These are phyloP conservation scores for Penicillium sp. DNA, from an alignment of 2,329 filamentous ascomycete genomes.

Conservation along the genomic window DNA sequence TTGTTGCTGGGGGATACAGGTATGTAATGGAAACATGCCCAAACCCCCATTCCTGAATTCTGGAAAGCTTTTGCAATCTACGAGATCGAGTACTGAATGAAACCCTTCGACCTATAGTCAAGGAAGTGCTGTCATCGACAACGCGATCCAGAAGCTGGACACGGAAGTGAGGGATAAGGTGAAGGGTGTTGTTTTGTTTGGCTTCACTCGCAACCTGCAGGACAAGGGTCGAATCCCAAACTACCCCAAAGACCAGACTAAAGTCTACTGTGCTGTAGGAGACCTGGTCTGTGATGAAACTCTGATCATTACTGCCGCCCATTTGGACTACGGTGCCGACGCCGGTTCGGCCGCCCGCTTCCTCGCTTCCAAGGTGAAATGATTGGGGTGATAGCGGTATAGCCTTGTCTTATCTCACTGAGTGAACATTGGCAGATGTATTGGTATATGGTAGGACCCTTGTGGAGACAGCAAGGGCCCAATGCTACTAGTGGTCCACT, in stretches of 20 bases:
- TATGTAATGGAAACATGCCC: slow-evolving; percentile 18
- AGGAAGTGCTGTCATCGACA: slow-evolving; percentile 49
- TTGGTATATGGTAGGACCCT: no score
- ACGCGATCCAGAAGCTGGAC: slow-evolving; percentile 39
- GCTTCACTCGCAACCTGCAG: slow-evolving; percentile 45
- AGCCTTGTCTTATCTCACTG: no score
- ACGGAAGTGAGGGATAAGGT: slow-evolving; percentile 23
- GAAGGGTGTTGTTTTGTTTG: slow-evolving; percentile 45
- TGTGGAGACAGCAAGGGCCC: no score
- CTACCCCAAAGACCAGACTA: slow-evolving; percentile 46
- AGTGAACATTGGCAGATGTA: no score
- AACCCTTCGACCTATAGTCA: slow-evolving; percentile 26
- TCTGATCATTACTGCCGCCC: slow-evolving; percentile 41
- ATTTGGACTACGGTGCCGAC: slow-evolving; percentile 41
- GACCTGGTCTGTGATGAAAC: slow-evolving; percentile 54
- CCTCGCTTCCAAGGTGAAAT: slow-evolving; percentile 21
- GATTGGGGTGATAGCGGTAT: not conserved
- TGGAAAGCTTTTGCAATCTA: not conserved
- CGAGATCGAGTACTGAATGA: not conserved
- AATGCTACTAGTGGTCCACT: no score
- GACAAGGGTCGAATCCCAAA: slow-evolving; percentile 43
- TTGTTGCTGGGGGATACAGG: slow-evolving; percentile 50
- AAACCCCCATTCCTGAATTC: not conserved
- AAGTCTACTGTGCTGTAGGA: slow-evolving; percentile 41
- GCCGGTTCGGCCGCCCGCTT: slow-evolving; percentile 30